These are phyloP conservation scores for Brassica cretica DNA, from an alignment of 345 rosid genomes.

Conservation along the genomic window DNA sequence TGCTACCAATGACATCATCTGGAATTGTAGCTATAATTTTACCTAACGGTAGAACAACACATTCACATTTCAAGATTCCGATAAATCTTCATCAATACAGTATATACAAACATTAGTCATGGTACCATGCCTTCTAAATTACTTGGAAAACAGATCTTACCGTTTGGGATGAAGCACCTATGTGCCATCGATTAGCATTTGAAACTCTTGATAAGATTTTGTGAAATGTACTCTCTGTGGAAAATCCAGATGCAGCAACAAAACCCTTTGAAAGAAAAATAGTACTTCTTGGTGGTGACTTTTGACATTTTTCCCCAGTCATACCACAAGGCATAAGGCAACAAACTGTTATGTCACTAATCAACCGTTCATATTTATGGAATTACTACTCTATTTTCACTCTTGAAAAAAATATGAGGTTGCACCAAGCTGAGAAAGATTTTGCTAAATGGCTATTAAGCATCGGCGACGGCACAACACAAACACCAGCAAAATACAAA, in stretches of 20 bases:
- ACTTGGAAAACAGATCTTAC: neutral
- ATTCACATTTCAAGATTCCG: slow-evolving; percentile 13
- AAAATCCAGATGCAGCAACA: neutral
- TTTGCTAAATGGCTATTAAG: too few species aligned
- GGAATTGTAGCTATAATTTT: neutral
- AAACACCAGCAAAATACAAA: too few species aligned
- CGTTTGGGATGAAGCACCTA: slow-evolving; percentile 19
- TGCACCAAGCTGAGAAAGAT: too few species aligned
- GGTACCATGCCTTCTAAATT: neutral
- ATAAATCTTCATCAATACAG: slow-evolving; percentile 1
- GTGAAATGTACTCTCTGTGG: neutral
- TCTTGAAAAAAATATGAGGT: too few species aligned
- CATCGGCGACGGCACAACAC: too few species aligned
- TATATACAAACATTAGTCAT: neutral
- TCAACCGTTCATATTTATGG: too few species aligned
- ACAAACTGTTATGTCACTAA: too few species aligned
- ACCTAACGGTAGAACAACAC: neutral
- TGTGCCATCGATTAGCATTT: neutral
- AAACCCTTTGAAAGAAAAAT: too few species aligned
- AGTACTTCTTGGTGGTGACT: too few species aligned
- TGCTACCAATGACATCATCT: neutral
- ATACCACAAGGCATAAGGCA: too few species aligned
- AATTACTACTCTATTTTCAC: too few species aligned
- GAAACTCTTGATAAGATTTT: slow-evolving; percentile 13
- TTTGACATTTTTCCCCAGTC: too few species aligned